Conservation (phyloP, 106 monocot genomes). For the Alisma plantagoaquatica region DNA sequence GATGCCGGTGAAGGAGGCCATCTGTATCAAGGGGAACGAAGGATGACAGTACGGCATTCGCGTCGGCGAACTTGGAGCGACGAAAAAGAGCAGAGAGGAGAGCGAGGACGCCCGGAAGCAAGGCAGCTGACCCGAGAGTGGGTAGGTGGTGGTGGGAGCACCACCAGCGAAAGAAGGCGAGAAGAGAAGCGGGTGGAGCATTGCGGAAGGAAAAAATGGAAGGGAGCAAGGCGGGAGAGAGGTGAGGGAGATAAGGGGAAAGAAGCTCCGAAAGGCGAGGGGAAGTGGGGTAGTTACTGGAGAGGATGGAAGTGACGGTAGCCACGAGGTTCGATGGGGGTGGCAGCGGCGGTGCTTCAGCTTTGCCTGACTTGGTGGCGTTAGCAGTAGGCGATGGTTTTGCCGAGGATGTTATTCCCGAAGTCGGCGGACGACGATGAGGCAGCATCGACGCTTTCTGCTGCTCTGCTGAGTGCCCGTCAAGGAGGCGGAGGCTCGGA, state of each 20-base stretch:
- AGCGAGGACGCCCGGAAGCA: constrained; percentile 21
- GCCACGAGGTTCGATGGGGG: constrained; percentile 2
- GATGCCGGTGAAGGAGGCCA: constrained; percentile 31
- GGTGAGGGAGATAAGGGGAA: constrained; percentile 17
- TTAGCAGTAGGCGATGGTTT: no score
- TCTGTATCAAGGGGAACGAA: constrained; percentile 17
- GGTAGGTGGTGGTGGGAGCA: not conserved
- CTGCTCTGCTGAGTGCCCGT: no score
- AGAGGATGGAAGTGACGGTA: constrained; percentile 17
- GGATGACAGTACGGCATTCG: constrained; percentile 18
- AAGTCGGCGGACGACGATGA: no score
- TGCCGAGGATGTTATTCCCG: no score
- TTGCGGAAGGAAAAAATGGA: constrained; percentile 11
- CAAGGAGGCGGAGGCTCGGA: no score
- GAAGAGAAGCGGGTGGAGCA: constrained; percentile 5
- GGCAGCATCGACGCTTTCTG: no score
- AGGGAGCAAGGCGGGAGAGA: constrained; percentile 9
- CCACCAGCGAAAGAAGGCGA: constrained; percentile 16
- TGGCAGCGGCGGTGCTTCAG: constrained; percentile 4
- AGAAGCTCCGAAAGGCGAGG: constrained; percentile 17
- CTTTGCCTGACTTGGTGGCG: no score
- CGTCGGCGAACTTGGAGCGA: constrained; percentile 8
- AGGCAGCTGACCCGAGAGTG: not conserved
- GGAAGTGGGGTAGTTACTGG: constrained; percentile 14
- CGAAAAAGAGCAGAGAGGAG: constrained; percentile 23